phyloP scores from a whole-genome alignment of 768 basidiomycete species.

The Tulasnella calospora region DNA sequence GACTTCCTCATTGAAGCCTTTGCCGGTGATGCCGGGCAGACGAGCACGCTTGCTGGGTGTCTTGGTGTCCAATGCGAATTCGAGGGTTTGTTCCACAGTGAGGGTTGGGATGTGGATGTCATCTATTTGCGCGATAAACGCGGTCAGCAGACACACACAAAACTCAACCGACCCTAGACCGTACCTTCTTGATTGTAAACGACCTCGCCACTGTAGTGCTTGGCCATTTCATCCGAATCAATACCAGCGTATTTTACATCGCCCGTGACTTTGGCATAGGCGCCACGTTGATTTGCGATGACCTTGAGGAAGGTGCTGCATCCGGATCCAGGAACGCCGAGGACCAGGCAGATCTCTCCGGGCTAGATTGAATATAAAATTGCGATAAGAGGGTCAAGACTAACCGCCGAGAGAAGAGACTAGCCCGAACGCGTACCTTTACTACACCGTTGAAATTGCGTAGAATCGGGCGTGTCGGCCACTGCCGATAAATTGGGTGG shows the following conservation, averaged over 20 bases:
- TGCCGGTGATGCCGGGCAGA: constrained; percentile 36
- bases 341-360: constrained; percentile 68
- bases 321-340: constrained; percentile 43
- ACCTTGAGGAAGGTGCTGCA: constrained; percentile 51
- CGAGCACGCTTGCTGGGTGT: constrained; percentile 38
- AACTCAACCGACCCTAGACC: not conserved
- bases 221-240: constrained; percentile 42
- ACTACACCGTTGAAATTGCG: constrained; percentile 46
- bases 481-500: constrained; percentile 37
- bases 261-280: constrained; percentile 40
- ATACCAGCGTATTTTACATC: constrained; percentile 48
- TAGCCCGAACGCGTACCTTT: not conserved
- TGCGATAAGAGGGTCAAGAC: not conserved
- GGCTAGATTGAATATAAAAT: constrained; percentile 42
- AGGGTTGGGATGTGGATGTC: constrained; percentile 52
- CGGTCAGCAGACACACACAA: not conserved
- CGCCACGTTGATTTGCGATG: constrained; percentile 41
- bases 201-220: constrained; percentile 38
- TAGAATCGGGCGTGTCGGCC: constrained; percentile 50
- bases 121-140: constrained; percentile 33
- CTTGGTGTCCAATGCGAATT: constrained; percentile 47
- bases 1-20: constrained; percentile 39
- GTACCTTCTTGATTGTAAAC: constrained; percentile 53
- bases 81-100: constrained; percentile 46
- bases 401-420: constrained; percentile 44